phyloP scores from a whole-genome alignment of 2,329 filamentous ascomycete species.

The Penicillium sp. region DNA sequence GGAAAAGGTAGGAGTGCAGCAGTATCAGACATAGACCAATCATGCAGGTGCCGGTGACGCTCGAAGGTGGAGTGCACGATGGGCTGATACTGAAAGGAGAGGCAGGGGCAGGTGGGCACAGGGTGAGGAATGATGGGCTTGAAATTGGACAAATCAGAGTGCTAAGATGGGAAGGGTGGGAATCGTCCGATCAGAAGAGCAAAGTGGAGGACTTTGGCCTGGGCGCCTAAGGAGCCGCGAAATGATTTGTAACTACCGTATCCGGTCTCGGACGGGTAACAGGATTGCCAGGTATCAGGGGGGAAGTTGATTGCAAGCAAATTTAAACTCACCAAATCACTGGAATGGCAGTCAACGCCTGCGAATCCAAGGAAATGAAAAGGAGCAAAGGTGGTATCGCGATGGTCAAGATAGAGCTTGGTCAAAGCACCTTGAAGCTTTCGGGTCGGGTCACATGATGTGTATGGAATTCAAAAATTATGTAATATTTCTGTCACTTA shows the following conservation, averaged over 20 bases:
- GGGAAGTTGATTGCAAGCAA: background rate
- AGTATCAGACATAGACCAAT: constrained; percentile 24
- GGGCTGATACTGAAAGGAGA: constrained; percentile 26
- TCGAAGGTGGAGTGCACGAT: constrained; percentile 27
- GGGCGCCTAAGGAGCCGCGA: constrained; percentile 10
- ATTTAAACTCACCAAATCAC: constrained; percentile 6
- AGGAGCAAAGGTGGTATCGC: background rate
- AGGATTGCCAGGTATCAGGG: background rate
- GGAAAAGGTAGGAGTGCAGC: constrained; percentile 16
- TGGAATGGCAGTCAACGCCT: background rate
- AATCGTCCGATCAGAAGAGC: constrained; percentile 19
- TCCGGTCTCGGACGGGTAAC: constrained; percentile 16
- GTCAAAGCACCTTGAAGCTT: constrained; percentile 2
- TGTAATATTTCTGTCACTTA: background rate
- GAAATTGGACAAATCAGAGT: constrained; percentile 18
- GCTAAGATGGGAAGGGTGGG: constrained; percentile 12
- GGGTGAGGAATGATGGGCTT: constrained; percentile 16
- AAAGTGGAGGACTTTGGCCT: constrained; percentile 11
- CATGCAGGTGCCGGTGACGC: constrained; percentile 25
- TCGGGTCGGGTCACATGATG: background rate
- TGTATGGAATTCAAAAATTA: background rate
- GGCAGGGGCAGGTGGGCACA: constrained; percentile 15
- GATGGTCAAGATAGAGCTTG: constrained; percentile 6
- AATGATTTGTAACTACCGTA: constrained; percentile 9
- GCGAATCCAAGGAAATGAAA: background rate